Evolutionary conservation across 2,329 filamentous ascomycete genomes (phyloP).

Genomic region (Fusarium decemcellulare): DNA sequence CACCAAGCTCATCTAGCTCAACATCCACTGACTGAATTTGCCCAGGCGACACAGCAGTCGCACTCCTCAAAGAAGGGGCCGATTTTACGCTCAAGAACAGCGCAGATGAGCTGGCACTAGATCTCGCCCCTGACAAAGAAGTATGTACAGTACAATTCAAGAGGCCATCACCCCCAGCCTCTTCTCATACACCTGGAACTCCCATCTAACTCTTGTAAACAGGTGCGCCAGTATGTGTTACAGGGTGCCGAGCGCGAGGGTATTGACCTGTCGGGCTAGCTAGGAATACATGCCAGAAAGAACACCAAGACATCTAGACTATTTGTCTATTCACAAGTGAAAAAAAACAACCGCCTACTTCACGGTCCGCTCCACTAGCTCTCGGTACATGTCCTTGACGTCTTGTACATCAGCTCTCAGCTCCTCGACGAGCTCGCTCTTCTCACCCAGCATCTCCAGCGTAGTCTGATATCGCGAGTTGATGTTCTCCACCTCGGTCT

Average conservation of each 20-base stretch:
- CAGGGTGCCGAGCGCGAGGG: conserved; percentile 87
- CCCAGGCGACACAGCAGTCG: conserved; percentile 83
- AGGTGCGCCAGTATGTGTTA: conserved; percentile 84
- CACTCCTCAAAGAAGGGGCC: conserved; percentile 86
- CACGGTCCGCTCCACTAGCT: conserved; percentile 88
- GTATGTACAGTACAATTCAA: conserved; percentile 63
- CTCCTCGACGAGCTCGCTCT: conserved; percentile 95
- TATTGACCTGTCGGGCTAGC: conserved; percentile 68
- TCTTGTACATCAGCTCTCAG: conserved; percentile 89
- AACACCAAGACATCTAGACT: conserved; percentile 22
- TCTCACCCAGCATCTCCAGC: conserved; percentile 95
- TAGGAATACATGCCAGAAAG: conserved; percentile 39
- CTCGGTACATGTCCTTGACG: conserved; percentile 96
- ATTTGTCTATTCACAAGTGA: conserved; percentile 17
- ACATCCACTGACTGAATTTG: background rate
- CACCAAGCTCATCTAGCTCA: too few relatives aligned
- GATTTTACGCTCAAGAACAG: conserved; percentile 83
- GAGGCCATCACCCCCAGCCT: conserved; percentile 9
- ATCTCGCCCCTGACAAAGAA: conserved; percentile 89
- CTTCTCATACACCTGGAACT: conserved; percentile 18
- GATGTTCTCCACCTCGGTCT: conserved; percentile 77
- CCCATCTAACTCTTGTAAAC: conserved; percentile 39
- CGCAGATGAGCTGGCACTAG: conserved; percentile 80
- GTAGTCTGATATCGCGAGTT: conserved; percentile 89
- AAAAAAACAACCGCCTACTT: conserved; percentile 60